Evolutionary conservation across 163 green algal species (phyloP).

Genomic region (Scenedesmus sp.): DNA sequence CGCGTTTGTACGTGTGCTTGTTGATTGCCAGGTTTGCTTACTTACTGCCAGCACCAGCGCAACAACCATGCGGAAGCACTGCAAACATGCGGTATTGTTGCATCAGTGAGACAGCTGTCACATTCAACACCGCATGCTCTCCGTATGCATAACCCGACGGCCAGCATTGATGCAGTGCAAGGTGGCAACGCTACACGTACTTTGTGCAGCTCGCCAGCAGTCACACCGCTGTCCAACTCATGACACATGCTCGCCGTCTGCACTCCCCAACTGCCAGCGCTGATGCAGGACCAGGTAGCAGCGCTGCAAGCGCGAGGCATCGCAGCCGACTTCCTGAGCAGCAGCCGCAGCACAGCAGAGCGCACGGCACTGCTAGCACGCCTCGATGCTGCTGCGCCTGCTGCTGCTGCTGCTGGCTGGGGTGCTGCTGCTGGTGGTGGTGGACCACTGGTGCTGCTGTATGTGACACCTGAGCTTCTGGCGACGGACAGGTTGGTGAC

Average conservation of each 20-base stretch:
- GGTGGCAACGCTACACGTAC: too few species aligned
- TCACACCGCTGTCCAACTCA: too few species aligned
- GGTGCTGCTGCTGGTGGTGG: background rate
- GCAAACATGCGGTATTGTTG: too few species aligned
- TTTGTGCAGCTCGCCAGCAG: too few species aligned
- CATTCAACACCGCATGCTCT: too few species aligned
- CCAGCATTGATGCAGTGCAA: too few species aligned
- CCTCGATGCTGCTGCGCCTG: slow-evolving; percentile 49
- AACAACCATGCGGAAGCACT: too few species aligned
- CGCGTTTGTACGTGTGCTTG: too few species aligned
- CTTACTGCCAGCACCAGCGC: too few species aligned
- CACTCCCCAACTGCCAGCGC: slow-evolving; percentile 57
- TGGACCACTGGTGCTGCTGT: slow-evolving; percentile 67
- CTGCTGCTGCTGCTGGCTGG: background rate
- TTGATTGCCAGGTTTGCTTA: too few species aligned
- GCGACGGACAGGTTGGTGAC: slow-evolving; percentile 56
- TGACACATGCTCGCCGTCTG: background rate
- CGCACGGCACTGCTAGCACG: slow-evolving; percentile 58
- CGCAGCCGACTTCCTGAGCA: slow-evolving; percentile 72
- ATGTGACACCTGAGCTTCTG: slow-evolving; percentile 84
- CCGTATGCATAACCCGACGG: too few species aligned
- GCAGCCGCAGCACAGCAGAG: slow-evolving; percentile 57
- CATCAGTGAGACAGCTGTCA: too few species aligned
- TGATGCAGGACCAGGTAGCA: slow-evolving; percentile 87
- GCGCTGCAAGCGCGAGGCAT: slow-evolving; percentile 70